A percentile compares a stretch with the other conserved stretches of the same genome.
These are phyloP conservation scores for Wakefieldia striispora DNA, from an alignment of 768 basidiomycete species.

Conservation along the genomic window DNA sequence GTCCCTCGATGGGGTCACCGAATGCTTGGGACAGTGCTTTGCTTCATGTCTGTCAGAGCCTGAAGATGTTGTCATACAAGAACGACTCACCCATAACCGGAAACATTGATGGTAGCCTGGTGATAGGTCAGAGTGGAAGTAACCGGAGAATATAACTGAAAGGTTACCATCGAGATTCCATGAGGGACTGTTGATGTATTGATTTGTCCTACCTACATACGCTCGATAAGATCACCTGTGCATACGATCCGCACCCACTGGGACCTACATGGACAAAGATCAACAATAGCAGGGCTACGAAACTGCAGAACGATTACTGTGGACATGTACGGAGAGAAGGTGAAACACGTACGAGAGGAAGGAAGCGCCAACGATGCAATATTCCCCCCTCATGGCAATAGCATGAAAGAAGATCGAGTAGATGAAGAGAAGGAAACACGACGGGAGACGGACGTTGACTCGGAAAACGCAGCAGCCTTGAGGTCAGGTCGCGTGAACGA, in stretches of 20 bases:
- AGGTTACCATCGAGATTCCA: slow-evolving; percentile 67
- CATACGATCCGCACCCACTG: slow-evolving; percentile 11
- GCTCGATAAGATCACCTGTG: slow-evolving; percentile 24
- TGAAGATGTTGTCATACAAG: neutral
- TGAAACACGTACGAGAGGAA: slow-evolving; percentile 59
- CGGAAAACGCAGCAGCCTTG: slow-evolving; percentile 21
- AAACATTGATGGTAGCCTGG: slow-evolving; percentile 68
- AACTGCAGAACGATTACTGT: slow-evolving; percentile 9
- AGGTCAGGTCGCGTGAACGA: slow-evolving; percentile 22
- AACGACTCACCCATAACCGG: slow-evolving; percentile 61
- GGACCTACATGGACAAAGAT: slow-evolving; percentile 77
- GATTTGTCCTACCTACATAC: slow-evolving; percentile 71
- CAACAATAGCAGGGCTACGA: slow-evolving; percentile 51
- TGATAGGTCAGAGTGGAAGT: slow-evolving; percentile 12
- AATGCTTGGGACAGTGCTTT: slow-evolving; percentile 48
- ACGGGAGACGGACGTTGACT: slow-evolving; percentile 16
- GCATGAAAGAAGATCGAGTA: slow-evolving; percentile 19
- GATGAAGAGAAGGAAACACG: slow-evolving; percentile 17
- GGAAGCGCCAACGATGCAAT: slow-evolving; percentile 71
- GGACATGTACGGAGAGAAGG: slow-evolving; percentile 8
- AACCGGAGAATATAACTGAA: slow-evolving; percentile 3
- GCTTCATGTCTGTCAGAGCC: slow-evolving; percentile 32
- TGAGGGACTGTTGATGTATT: slow-evolving; percentile 72
- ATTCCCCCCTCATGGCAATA: slow-evolving; percentile 63
- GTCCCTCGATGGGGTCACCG: slow-evolving; percentile 54